Conservation (phyloP, 176 grass and related monocot genomes). For the Oryza nivara region DNA sequence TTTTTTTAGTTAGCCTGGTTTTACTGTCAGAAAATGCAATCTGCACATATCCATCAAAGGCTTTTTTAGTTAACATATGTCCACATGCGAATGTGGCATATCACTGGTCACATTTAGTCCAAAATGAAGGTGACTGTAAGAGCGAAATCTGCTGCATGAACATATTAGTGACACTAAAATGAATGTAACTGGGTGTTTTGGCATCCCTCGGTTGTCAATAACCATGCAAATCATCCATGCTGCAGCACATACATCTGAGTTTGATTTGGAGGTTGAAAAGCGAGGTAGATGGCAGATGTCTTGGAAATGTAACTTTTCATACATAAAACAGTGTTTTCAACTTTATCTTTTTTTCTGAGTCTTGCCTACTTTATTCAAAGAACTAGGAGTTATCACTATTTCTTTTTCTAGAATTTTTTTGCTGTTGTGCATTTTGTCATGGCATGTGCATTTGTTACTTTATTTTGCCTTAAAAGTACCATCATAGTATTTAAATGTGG, state of each 20-base stretch:
- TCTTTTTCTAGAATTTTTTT: background rate
- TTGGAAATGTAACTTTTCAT: background rate
- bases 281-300: background rate
- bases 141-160: background rate
- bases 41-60: background rate
- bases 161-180: background rate
- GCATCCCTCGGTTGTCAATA: background rate
- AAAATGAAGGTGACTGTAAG: background rate
- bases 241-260: too few species aligned
- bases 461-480: background rate
- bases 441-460: background rate
- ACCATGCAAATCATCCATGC: background rate
- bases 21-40: background rate
- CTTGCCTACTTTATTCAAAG: background rate
- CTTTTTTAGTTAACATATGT: background rate
- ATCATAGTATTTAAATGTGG: conserved; percentile 4
- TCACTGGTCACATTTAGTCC: background rate
- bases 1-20: conserved; percentile 1
- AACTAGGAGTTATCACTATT: background rate
- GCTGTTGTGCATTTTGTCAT: background rate
- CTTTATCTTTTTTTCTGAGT: background rate
- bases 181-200: background rate
- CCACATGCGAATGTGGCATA: background rate
- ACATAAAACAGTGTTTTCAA: background rate
- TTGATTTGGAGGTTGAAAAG: too few species aligned